Evolutionary conservation across 2,329 filamentous ascomycete genomes (phyloP).

Genomic region (Blastomyces parvus): DNA sequence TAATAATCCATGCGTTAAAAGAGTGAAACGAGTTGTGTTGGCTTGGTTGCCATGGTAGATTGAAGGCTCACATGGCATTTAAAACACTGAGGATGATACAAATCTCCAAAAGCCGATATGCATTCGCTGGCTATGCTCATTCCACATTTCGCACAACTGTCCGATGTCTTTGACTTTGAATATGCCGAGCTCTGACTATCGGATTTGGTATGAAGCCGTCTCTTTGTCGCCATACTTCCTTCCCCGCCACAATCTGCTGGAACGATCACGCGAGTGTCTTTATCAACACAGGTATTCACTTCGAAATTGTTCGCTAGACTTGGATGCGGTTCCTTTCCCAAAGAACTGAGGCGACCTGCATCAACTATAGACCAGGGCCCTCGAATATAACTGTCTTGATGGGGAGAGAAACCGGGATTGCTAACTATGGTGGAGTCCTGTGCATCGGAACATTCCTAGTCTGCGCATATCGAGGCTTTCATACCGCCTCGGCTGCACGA

Average conservation of each 20-base stretch:
- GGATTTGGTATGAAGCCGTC: background rate
- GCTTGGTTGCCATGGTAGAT: background rate
- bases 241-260: background rate
- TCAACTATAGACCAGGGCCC: background rate
- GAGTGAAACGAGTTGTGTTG: background rate
- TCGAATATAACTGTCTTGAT: background rate
- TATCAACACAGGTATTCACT: background rate
- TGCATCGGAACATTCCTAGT: background rate
- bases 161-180: background rate
- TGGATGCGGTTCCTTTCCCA: background rate
- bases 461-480: background rate
- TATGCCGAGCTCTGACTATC: background rate
- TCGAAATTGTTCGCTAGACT: background rate
- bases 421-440: background rate
- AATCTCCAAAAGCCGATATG: background rate
- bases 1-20: background rate
- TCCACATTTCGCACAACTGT: slow-evolving; percentile 1
- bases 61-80: slow-evolving; percentile 2
- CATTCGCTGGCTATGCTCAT: slow-evolving; percentile 1
- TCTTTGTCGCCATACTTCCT: background rate
- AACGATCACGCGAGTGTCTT: background rate
- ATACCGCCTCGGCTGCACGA: background rate
- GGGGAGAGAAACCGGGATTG: background rate
- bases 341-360: background rate
- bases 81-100: slow-evolving; percentile 4